Base-by-base conservation (phyloP, 768 basidiomycete genomes). In the Amylocystis lapponica region DNA sequence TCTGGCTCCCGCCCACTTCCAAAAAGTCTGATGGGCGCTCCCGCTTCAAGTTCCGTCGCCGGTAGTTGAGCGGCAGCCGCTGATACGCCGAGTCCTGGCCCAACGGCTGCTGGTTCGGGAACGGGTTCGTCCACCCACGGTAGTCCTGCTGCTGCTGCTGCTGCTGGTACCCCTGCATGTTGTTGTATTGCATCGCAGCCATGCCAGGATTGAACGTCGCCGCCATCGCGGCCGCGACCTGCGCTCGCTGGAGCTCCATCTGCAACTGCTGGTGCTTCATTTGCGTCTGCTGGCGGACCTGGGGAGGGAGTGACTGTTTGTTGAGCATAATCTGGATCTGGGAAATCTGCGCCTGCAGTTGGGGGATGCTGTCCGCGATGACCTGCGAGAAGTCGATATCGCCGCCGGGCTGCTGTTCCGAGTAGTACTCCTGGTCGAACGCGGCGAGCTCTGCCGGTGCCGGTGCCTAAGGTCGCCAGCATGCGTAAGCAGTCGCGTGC, bases 61-160 rank as follows among this genome's bases (percentile, higher is more conserved):
- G 73, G 54, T 86, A 88, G 55, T 90, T 91, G 41, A 92, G 65
- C 23, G 88, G 88, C 37, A 89, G 57, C 27, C 89, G 73, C 60
- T 92, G 89, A 59, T 92, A 91, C n/a, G 88, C 84, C 5, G 87
- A 90, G 49, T 91, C 88, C 56, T 81, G 79, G 5, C 73, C 71
- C 39, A 74, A 73, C 23, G 75, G 72, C 59, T 86, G 83, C 55
- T 86, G 83, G 48, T 75, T 78, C 35, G 71, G 52, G 58, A 73
- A 85, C 45, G 72, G 70, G 52, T 70, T 72, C 49, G 68, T 64
- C 67, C 70, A 75, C n/a, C n/a, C n/a, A n/a, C n/a, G n/a, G n/a
- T n/a, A n/a, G n/a, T n/a, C n/a, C 27, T 56, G 68, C 65, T 68
- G 61, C 48, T 70, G 69, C 45, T 69, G 76, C 27, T 68, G 62